Evolutionary conservation across 192 early-diverging fungal genomes (phyloP).

Genomic region (Phycomyces nitens): DNA sequence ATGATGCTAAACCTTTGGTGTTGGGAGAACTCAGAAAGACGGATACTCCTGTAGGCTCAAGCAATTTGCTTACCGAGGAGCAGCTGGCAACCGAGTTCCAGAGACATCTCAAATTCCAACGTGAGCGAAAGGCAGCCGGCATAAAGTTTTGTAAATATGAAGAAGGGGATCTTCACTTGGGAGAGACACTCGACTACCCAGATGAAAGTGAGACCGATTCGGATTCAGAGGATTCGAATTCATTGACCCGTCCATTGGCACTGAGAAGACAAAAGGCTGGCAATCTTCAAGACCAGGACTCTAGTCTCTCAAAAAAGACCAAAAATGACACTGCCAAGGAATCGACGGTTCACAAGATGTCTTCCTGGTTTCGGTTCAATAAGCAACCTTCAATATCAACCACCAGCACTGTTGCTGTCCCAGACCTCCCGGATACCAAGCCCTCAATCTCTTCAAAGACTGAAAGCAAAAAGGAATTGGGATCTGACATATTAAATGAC

Average conservation of each 20-base stretch:
- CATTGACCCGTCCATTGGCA: too few relatives aligned
- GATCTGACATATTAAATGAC: not conserved
- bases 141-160: constrained; percentile 13
- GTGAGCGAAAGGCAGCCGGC: not conserved
- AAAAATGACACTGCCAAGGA: too few relatives aligned
- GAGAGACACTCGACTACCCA: constrained; percentile 11
- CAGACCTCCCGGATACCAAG: not conserved
- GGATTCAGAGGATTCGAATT: not conserved
- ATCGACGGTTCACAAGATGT: not conserved
- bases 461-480: not conserved
- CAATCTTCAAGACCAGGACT: not conserved
- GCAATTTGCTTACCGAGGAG: constrained; percentile 8
- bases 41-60: not conserved
- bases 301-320: too few relatives aligned
- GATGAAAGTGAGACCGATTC: constrained; percentile 5
- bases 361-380: constrained; percentile 2
- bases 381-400: not conserved
- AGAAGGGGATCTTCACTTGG: not conserved
- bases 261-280: not conserved
- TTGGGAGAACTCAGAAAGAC: too few relatives aligned
- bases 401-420: too few relatives aligned
- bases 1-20: not conserved
- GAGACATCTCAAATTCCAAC: constrained; percentile 8
- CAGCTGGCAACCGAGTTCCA: constrained; percentile 11
- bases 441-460: not conserved